Conservation (phyloP, 2,329 filamentous ascomycete genomes). For the Colletotrichum sp. region DNA sequence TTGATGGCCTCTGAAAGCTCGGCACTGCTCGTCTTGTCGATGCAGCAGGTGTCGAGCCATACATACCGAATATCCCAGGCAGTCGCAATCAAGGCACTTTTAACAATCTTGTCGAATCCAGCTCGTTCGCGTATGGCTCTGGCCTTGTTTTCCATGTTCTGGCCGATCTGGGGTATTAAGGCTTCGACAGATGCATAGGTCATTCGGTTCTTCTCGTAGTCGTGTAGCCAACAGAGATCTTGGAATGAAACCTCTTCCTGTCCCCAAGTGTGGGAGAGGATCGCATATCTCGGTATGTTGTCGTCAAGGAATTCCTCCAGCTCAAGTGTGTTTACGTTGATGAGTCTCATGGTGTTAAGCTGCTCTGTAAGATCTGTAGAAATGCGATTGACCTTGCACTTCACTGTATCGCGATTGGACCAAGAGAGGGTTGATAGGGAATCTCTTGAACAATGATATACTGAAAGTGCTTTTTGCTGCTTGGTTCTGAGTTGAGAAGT, state of each 20-base stretch:
- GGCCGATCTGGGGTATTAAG: background rate
- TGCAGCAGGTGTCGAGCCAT: constrained; percentile 41
- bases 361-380: background rate
- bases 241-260: constrained; percentile 18
- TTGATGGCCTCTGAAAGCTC: constrained; percentile 36
- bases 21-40: constrained; percentile 35
- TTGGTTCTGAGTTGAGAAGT: too few relatives aligned
- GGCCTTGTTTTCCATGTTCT: background rate
- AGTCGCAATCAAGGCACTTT: too few relatives aligned
- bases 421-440: too few relatives aligned
- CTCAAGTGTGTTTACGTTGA: background rate
- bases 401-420: too few relatives aligned
- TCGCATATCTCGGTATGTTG: background rate
- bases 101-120: constrained; percentile 7
- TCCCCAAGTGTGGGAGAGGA: constrained; percentile 23
- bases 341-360: background rate
- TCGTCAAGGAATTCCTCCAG: background rate
- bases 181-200: background rate
- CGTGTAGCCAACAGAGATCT: constrained; percentile 10
- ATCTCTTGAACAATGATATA: too few relatives aligned
- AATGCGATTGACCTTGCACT: too few relatives aligned
- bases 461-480: too few relatives aligned
- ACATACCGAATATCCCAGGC: constrained; percentile 14
- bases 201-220: constrained; percentile 3
- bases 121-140: background rate